Percentiles rank a stretch among this genome's conserved stretches.
phyloP scores from a whole-genome alignment of 257 asterid species.

The Mitragyna speciosa region DNA sequence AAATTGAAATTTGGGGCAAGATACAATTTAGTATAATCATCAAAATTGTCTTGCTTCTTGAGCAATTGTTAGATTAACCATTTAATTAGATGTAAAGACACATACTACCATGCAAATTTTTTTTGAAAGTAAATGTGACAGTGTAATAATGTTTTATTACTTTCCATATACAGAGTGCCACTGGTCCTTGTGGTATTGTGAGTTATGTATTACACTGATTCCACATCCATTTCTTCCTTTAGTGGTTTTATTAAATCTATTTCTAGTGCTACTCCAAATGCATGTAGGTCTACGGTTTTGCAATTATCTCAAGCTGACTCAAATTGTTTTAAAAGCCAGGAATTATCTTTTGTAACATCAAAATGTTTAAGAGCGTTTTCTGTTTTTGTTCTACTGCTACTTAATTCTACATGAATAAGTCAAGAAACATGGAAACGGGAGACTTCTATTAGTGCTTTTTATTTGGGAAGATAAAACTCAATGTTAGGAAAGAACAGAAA shows the following conservation, averaged over 20 bases:
- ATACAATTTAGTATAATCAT: not conserved
- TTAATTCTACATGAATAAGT: not conserved
- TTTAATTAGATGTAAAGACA: not conserved
- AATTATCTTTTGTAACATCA: no score
- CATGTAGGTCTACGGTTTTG: not conserved
- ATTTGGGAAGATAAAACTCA: no score
- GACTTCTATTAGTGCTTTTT: no score
- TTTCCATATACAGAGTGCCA: not conserved
- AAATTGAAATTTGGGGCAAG: not conserved
- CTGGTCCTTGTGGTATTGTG: not conserved
- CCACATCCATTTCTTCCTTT: not conserved
- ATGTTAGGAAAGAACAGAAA: not conserved
- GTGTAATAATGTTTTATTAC: not conserved
- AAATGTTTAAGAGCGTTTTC: not conserved
- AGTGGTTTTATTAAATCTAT: no score
- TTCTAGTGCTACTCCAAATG: no score
- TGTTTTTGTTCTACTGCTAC: not conserved
- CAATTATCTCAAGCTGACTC: no score
- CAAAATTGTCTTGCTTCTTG: not conserved
- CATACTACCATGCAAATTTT: not conserved
- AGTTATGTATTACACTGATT: not conserved
- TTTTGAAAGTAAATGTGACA: not conserved
- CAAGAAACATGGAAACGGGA: no score
- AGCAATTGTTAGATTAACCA: not conserved
- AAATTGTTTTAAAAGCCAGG: no score